These are phyloP conservation scores for Pythium biforme DNA, from an alignment of 352 stramenopile species.

Conservation along the genomic window DNA sequence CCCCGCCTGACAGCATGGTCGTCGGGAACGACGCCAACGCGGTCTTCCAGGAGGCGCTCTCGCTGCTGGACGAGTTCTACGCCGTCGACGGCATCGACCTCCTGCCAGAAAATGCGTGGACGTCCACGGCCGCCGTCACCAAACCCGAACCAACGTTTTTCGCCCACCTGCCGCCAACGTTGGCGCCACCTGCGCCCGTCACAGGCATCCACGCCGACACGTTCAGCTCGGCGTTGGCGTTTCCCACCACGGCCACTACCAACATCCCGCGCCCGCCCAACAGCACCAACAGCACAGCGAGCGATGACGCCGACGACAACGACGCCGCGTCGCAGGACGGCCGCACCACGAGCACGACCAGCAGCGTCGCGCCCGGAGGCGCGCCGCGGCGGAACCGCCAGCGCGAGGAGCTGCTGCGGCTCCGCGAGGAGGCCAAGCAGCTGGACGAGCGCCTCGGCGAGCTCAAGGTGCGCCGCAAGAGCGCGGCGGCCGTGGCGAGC, in stretches of 20 bases:
- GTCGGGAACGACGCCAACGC: constrained; percentile 17
- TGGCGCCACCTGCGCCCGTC: neutral
- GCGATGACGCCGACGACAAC: constrained; percentile 2
- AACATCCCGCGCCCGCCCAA: neutral
- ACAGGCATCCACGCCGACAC: neutral
- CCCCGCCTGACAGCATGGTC: neutral
- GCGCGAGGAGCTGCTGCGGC: constrained; percentile 35
- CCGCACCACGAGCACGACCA: neutral
- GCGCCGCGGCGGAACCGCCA: constrained; percentile 22
- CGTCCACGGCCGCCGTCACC: neutral
- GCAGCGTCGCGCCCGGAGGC: neutral
- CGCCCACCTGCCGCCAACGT: neutral
- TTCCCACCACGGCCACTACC: neutral
- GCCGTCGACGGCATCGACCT: constrained; percentile 22
- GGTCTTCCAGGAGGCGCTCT: constrained; percentile 22
- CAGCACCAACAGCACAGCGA: neutral
- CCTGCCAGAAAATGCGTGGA: constrained; percentile 9
- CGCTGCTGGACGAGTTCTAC: constrained; percentile 27
- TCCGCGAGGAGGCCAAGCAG: constrained; percentile 36
- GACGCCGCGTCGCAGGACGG: constrained; percentile 16
- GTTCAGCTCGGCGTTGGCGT: too few relatives aligned
- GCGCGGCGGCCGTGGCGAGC: constrained; percentile 7
- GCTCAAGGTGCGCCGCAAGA: constrained; percentile 17
- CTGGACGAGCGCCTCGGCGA: constrained; percentile 29
- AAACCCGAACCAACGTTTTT: neutral